These are phyloP conservation scores for Dioszegia aurantiaca DNA, from an alignment of 768 basidiomycete genomes.

Conservation along the genomic window DNA sequence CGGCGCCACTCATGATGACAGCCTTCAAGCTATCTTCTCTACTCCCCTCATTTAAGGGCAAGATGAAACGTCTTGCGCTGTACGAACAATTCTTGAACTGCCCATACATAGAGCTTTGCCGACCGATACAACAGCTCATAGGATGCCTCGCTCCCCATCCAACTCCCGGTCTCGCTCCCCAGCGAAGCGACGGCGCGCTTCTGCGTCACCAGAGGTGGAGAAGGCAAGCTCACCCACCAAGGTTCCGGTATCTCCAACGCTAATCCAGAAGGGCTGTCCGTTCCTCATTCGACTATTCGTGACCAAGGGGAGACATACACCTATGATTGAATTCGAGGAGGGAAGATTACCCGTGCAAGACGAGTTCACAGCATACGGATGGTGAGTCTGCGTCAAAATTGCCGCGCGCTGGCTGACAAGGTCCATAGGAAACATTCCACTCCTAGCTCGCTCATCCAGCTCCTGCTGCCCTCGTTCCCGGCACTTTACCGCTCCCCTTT, in stretches of 20 bases:
- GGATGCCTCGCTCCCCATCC: conserved; percentile 18
- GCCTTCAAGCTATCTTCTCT: too few relatives aligned
- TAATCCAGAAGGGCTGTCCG: conserved; percentile 26
- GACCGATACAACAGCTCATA: neutral
- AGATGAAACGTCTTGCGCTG: too few relatives aligned
- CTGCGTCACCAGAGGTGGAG: neutral
- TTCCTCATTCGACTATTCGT: conserved; percentile 44
- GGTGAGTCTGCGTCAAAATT: conserved; percentile 26
- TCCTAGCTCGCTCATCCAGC: conserved; percentile 37
- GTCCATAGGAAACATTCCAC: conserved; percentile 40
- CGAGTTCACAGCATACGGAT: conserved; percentile 44
- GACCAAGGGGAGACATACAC: conserved; percentile 39
- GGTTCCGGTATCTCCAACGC: too few relatives aligned
- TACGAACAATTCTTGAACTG: too few relatives aligned
- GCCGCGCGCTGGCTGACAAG: neutral
- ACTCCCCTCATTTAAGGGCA: too few relatives aligned
- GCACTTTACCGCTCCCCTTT: conserved; percentile 41
- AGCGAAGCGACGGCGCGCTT: conserved; percentile 2
- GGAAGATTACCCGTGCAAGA: conserved; percentile 40
- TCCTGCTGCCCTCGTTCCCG: conserved; percentile 40
- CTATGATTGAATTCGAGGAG: conserved; percentile 42
- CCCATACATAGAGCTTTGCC: too few relatives aligned
- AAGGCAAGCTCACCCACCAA: conserved; percentile 3
- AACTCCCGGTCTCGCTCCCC: conserved; percentile 16
- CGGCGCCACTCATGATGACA: too few relatives aligned